These are phyloP conservation scores for Hypoxylon sp. DNA, from an alignment of 2,329 filamentous ascomycete species.

Conservation along the genomic window DNA sequence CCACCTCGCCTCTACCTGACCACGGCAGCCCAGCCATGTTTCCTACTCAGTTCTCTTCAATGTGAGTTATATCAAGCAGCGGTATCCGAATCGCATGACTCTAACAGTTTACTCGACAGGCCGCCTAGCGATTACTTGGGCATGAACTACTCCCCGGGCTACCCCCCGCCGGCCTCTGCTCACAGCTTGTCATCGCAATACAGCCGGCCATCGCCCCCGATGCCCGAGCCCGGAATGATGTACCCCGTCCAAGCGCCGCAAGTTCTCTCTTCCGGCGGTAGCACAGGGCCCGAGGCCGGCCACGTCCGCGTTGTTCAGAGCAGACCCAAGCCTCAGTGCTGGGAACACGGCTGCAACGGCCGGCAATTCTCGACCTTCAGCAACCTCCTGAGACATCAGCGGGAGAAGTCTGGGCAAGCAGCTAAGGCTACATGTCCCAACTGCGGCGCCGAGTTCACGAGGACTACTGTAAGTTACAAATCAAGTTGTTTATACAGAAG, in stretches of 20 bases:
- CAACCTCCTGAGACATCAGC: conserved; percentile 89
- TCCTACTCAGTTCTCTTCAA: conserved; percentile 41
- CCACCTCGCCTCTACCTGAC: conserved; percentile 54
- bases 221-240: conserved; percentile 54
- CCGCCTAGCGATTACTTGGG: conserved; percentile 53
- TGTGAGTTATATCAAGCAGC: conserved; percentile 30
- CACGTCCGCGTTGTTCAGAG: conserved; percentile 76
- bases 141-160: conserved; percentile 54
- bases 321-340: conserved; percentile 93
- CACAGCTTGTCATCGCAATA: conserved; percentile 50
- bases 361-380: conserved; percentile 96
- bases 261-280: conserved; percentile 48
- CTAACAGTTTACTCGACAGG: conserved; percentile 40
- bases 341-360: conserved; percentile 96
- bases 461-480: conserved; percentile 63
- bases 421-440: conserved; percentile 88
- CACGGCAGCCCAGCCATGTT: conserved; percentile 45
- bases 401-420: conserved; percentile 92
- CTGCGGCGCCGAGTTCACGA: conserved; percentile 91
- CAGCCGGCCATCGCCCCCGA: conserved; percentile 51
- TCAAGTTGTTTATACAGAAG: background rate
- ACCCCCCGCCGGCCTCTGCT: conserved; percentile 41
- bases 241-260: conserved; percentile 51
- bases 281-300: conserved; percentile 50
- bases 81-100: background rate